Evolutionary conservation across 2,329 filamentous ascomycete species (phyloP).

Genomic region (Corniculantispora saksenae): DNA sequence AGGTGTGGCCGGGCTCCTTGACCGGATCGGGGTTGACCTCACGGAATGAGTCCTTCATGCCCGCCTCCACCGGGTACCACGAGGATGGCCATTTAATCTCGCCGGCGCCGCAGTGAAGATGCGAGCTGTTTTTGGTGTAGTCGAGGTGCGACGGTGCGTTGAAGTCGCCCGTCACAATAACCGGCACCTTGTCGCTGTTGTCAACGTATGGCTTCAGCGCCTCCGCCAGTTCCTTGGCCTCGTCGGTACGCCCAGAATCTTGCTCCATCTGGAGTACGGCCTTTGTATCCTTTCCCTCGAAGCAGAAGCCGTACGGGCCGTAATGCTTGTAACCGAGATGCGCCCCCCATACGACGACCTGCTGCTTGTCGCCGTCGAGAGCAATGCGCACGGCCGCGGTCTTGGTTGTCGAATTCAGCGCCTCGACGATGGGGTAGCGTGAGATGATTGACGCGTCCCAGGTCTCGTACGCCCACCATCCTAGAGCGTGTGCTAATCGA

Average conservation of each 20-base stretch:
- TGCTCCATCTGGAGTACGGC: conserved; percentile 36
- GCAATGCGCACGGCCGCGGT: conserved; percentile 36
- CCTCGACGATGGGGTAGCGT: conserved; percentile 40
- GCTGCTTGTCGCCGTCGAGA: conserved; percentile 33
- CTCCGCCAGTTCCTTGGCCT: conserved; percentile 36
- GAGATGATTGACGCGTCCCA: conserved; percentile 37
- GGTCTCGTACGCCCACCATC: conserved; percentile 40
- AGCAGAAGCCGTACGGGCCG: conserved; percentile 46
- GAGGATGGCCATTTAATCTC: conserved; percentile 42
- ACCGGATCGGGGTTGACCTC: conserved; percentile 38
- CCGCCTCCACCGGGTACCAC: conserved; percentile 31
- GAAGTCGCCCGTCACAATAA: conserved; percentile 43
- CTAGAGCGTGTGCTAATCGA: conserved; percentile 39
- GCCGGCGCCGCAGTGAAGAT: conserved; percentile 38
- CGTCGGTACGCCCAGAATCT: conserved; percentile 37
- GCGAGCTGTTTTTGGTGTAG: conserved; percentile 34
- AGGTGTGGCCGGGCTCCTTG: conserved; percentile 37
- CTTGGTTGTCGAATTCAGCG: conserved; percentile 27
- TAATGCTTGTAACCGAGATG: conserved; percentile 41
- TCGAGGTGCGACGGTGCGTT: conserved; percentile 47
- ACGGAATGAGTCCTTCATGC: conserved; percentile 42
- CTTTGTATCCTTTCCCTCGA: conserved; percentile 32
- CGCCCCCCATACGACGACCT: conserved; percentile 38
- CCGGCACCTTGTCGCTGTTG: conserved; percentile 33
- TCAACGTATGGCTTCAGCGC: conserved; percentile 35